A percentile compares a stretch with the other conserved stretches of the same genome.
Conservation (phyloP, 2,329 filamentous ascomycete genomes). For the Chrysosphaeria jannelii region DNA sequence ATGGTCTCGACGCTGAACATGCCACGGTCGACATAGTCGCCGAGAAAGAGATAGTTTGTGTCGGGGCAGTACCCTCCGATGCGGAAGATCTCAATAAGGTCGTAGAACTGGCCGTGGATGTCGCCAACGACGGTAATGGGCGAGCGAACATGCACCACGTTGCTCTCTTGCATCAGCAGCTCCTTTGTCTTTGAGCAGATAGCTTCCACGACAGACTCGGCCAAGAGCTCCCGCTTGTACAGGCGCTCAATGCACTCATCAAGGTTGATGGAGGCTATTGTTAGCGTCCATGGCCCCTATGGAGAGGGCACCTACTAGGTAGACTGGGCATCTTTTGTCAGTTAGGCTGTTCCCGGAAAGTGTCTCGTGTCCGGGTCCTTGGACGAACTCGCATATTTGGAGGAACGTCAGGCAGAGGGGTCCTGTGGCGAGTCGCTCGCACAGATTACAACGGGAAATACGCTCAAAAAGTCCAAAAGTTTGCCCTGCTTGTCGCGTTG, state of each 20-base stretch:
- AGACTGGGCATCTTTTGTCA: not conserved
- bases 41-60: slow-evolving; percentile 92
- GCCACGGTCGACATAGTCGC: slow-evolving; percentile 92
- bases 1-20: slow-evolving; percentile 99
- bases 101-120: slow-evolving; percentile 96
- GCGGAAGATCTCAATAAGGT: slow-evolving; percentile 96
- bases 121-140: slow-evolving; percentile 94
- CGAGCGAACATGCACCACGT: slow-evolving; percentile 87
- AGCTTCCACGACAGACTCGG: slow-evolving; percentile 92
- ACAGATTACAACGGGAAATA: too few species aligned
- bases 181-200: slow-evolving; percentile 99
- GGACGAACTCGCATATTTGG: slow-evolving; percentile 7
- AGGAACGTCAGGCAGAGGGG: too few species aligned
- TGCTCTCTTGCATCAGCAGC: slow-evolving; percentile 97
- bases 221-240: slow-evolving; percentile 82
- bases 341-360: slow-evolving; percentile 5
- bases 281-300: not conserved
- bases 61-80: slow-evolving; percentile 94
- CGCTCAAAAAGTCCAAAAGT: too few species aligned
- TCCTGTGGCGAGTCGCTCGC: too few species aligned
- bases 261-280: slow-evolving; percentile 50
- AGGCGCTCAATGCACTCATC: slow-evolving; percentile 94
- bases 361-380: slow-evolving; percentile 6
- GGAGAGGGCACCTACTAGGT: not conserved
- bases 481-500: too few species aligned